phyloP scores from a whole-genome alignment of 75 land plant species.

The Sequoia sempervirens region DNA sequence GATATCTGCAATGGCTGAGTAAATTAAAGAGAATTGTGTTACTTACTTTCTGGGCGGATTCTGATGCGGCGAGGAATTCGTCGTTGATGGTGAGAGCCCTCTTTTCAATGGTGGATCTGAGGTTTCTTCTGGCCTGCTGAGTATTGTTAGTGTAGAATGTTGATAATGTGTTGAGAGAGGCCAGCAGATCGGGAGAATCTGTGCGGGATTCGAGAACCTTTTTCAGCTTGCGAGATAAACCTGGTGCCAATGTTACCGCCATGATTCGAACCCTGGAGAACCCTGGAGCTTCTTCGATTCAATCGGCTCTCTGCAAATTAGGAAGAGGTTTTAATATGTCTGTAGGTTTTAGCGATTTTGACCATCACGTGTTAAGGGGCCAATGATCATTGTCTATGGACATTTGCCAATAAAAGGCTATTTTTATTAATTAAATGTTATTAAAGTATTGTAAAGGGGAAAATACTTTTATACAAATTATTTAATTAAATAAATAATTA shows the following conservation, averaged over 20 bases:
- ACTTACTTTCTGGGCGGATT: constrained; percentile 59
- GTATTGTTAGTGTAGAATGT: constrained; percentile 79
- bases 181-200: constrained; percentile 77
- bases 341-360: too few relatives aligned
- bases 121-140: constrained; percentile 68
- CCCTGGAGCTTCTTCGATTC: not conserved
- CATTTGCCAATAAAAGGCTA: too few relatives aligned
- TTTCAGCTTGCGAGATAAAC: constrained; percentile 89
- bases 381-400: too few relatives aligned
- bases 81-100: constrained; percentile 80
- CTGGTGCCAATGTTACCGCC: constrained; percentile 73
- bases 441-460: too few relatives aligned
- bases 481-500: too few relatives aligned
- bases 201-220: constrained; percentile 91
- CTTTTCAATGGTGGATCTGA: constrained; percentile 81
- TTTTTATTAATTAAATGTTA: too few relatives aligned
- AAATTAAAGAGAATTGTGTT: not conserved
- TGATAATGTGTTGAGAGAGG: constrained; percentile 82
- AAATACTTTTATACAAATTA: too few relatives aligned
- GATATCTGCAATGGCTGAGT: not conserved
- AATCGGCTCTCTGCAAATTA: not conserved
- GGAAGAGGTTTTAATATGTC: not conserved
- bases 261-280: not conserved
- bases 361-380: too few relatives aligned
- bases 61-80: constrained; percentile 77